phyloP scores from a whole-genome alignment of 2,329 filamentous ascomycete species.

The Shiraia bambusicola region DNA sequence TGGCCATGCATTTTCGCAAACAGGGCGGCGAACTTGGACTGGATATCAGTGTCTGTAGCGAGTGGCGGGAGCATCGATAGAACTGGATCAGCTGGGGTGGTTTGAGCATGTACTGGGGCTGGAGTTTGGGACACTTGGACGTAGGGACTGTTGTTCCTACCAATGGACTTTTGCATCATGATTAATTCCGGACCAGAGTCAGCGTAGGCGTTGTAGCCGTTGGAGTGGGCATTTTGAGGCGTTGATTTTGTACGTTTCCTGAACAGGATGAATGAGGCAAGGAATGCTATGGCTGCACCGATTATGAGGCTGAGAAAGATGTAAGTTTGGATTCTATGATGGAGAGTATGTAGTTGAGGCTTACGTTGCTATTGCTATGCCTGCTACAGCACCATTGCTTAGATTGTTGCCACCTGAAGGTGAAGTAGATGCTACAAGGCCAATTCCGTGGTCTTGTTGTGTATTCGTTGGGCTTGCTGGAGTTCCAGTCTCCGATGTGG shows the following conservation, averaged over 20 bases:
- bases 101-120: slow-evolving; percentile 6
- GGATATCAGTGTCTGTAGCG: slow-evolving; percentile 26
- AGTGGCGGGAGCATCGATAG: slow-evolving; percentile 26
- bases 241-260: slow-evolving; percentile 20
- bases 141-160: slow-evolving; percentile 22
- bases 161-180: slow-evolving; percentile 24
- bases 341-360: background rate
- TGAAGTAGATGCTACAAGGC: background rate
- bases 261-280: slow-evolving; percentile 32
- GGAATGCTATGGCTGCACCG: slow-evolving; percentile 33
- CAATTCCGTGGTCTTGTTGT: too few relatives aligned
- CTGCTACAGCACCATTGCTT: slow-evolving; percentile 20
- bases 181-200: slow-evolving; percentile 29
- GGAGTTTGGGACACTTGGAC: slow-evolving; percentile 28
- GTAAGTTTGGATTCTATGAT: background rate
- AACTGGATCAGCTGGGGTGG: slow-evolving; percentile 14
- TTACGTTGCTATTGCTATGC: slow-evolving; percentile 23
- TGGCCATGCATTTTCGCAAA: slow-evolving; percentile 33
- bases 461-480: background rate
- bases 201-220: slow-evolving; percentile 14
- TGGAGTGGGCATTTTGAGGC: slow-evolving; percentile 6
- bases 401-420: slow-evolving; percentile 3
- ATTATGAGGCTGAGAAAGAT: slow-evolving; percentile 12
- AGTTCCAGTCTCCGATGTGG: background rate
- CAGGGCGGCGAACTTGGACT: slow-evolving; percentile 20